Evolutionary conservation across 1,284 basidiomycete genomes (phyloP).

Genomic region (Taiwanofungus camphoratus): DNA sequence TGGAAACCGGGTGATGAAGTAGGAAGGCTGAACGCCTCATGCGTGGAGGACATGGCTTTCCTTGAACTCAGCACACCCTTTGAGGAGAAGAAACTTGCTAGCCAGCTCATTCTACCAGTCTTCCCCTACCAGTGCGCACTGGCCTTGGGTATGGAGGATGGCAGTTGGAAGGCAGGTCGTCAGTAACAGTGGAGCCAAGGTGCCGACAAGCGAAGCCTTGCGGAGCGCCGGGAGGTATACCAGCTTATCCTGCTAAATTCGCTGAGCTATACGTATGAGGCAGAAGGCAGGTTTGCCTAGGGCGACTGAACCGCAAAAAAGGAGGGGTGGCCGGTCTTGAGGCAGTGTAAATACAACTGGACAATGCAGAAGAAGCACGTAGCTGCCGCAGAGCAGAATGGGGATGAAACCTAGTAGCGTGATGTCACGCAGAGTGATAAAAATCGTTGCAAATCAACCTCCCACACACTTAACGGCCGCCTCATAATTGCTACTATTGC

Average conservation of each 20-base stretch:
- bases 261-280: no score
- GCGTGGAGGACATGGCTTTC: constrained; percentile 62
- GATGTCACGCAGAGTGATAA: no score
- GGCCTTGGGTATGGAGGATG: constrained; percentile 9
- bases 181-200: constrained; percentile 8
- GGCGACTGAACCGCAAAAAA: no score
- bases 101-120: constrained; percentile 56
- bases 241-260: constrained; percentile 1
- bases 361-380: no score
- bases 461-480: no score
- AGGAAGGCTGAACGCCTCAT: constrained; percentile 75
- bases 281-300: no score
- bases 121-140: constrained; percentile 5
- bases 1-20: constrained; percentile 57
- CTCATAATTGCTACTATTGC: no score
- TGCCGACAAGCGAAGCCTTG: not conserved
- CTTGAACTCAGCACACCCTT: constrained; percentile 45
- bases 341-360: no score
- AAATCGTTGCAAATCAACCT: no score
- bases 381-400: no score
- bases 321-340: no score
- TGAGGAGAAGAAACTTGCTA: constrained; percentile 52
- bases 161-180: constrained; percentile 6
- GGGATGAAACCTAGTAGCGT: no score
- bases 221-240: not conserved